Conservation (phyloP, 2,329 filamentous ascomycete species). For the Aspergillus udagawae region DNA sequence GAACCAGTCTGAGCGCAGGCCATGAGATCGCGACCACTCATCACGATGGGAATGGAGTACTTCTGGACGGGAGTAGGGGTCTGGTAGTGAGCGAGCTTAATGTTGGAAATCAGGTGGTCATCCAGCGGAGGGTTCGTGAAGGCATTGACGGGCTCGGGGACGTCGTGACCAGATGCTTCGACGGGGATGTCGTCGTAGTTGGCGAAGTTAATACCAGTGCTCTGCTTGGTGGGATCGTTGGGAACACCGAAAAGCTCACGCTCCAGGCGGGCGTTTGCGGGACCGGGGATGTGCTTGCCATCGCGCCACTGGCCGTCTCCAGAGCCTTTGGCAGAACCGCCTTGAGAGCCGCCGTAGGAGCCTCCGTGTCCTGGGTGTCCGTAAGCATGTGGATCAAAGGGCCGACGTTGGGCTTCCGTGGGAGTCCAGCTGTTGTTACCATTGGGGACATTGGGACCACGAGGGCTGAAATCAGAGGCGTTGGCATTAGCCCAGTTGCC, state of each 20-base stretch:
- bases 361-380: conserved; percentile 51
- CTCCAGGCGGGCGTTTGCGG: conserved; percentile 82
- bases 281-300: conserved; percentile 91
- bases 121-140: conserved; percentile 96
- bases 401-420: conserved; percentile 35
- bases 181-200: conserved; percentile 99
- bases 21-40: conserved; percentile 97
- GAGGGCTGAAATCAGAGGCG: conserved; percentile 55
- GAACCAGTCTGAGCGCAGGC: conserved; percentile 99
- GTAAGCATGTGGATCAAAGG: conserved; percentile 60
- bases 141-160: conserved; percentile 82
- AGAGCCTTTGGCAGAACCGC: conserved; percentile 64
- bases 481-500: conserved; percentile 54
- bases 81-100: conserved; percentile 90
- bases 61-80: conserved; percentile 97
- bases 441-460: conserved; percentile 30
- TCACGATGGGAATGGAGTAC: conserved; percentile 98
- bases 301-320: conserved; percentile 96
- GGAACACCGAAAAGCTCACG: conserved; percentile 89
- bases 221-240: conserved; percentile 91
- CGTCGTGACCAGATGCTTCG: conserved; percentile 88
- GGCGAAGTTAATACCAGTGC: conserved; percentile 99
- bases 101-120: conserved; percentile 88
- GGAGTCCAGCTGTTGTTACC: conserved; percentile 37
- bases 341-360: conserved; percentile 21